Evolutionary conservation across 2,329 filamentous ascomycete species (phyloP), one percentile per base, ranked within the genome.

Genomic region (Talaromyces albobiverticillius): DNA sequence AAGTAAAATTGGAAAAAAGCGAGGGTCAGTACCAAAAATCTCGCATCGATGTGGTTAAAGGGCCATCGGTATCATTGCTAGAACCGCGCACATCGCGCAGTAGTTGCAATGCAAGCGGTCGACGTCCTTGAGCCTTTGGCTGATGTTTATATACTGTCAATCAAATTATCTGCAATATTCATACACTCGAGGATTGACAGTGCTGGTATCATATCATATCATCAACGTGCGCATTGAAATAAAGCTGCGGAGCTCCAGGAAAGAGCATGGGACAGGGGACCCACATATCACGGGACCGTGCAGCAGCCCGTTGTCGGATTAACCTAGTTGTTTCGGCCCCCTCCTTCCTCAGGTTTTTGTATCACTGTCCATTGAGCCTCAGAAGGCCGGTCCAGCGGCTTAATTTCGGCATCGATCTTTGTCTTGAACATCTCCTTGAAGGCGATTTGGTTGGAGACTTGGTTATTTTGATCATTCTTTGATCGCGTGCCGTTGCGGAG

Each of bases 241-340:
- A 5, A 53, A 48, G 45, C 51, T 40, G 51, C 49, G 51, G 45
- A 53, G 51, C 51, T 53, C 47, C 20, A 42, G 26, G 47, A 51
- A 51, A 16, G 36, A 31, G 25, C 51, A 26, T n/a, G n/a, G 36
- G 36, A 13, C 36, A 16, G 18, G 4, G 23, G 50, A 8, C 47
- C 40, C 50, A 40, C 10, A 53, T 38, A 46, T 55, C 48, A 52
- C 49, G 49, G 46, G 54, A 56, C 34, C 42, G 49, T 29, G 41
- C 29, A 38, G 20, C 22, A 2, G 31, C 23, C 9, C 14, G 29
- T 11, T 18, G 18, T 26, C n/a, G n/a, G n/a, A n/a, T n/a, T 49
- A 49, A 26, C 34, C 46, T 32, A 16, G 38, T 49, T 34, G 32
- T 32, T 26, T 2, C 7, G 25, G 52, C 52, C 52, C 53, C 53